Evolutionary conservation across 1,284 basidiomycete species (phyloP), one percentile per base, ranked within the genome.

Genomic region (Pisolithus thermaeus): DNA sequence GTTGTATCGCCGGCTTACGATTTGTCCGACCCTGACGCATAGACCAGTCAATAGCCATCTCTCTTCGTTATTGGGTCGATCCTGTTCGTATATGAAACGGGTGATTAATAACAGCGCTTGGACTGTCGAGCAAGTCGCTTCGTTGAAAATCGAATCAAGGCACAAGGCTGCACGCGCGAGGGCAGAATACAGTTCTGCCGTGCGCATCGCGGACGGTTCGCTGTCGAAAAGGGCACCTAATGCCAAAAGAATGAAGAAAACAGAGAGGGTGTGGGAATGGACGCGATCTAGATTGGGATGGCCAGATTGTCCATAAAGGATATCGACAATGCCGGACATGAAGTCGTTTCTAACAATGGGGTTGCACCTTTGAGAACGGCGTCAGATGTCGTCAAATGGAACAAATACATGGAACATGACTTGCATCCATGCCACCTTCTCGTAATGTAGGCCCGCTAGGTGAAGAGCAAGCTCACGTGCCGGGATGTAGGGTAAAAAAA

Each of bases 201-300:
- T 46, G 7, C 56, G 50, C 32, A 56, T 44, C 32, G 71, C 59
- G 40, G 65, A 58, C 7, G 69, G 50, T 36, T 73, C 59, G 36
- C 70, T 54, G 47, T 73, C 73, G 51, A 73, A 72, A 36, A 74
- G 59, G 7, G 66, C 60, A 6, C 78, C 78, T 20, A 69, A 69
- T 11, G 75, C 75, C 6, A 81, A 57, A 16, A 77, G 52, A 44
- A 75, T 70, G 57, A 79, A 80, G 58, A 80, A 77, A 22, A 78
- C 67, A 8, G 78, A 67, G 11, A 81, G 66, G 27, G 67, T 62
- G 55, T 80, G 78, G 1, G 77, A 66, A 49, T 77, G 75, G 11
- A 78, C 51, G 7, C 44, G 49, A 20, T 73, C 65, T n/a, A 74
- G 57, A 41, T 61, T 63, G 12, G 62, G 56, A 37, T 61, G 58